phyloP scores from a whole-genome alignment of 805 yeast species.

The Saccharomyces paradoxus region DNA sequence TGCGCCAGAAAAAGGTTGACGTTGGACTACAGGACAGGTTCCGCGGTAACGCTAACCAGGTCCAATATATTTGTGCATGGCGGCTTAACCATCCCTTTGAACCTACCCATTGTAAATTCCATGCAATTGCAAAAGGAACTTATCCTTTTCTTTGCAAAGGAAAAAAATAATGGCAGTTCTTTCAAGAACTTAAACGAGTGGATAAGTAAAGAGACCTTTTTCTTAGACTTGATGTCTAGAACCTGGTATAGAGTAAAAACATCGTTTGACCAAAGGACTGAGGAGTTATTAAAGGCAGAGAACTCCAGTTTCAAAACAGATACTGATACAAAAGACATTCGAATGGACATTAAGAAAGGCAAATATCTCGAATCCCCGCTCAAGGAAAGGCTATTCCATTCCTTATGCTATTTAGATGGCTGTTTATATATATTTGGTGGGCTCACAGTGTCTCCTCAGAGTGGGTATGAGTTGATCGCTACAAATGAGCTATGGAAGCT shows the following conservation, averaged over 20 bases:
- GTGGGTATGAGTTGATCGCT: slow-evolving; percentile 35
- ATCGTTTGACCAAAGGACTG: neutral
- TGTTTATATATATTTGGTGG: slow-evolving; percentile 62
- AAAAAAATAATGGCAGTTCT: slow-evolving; percentile 13
- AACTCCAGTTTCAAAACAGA: slow-evolving; percentile 9
- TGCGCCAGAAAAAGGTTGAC: slow-evolving; percentile 42
- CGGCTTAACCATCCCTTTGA: slow-evolving; percentile 56
- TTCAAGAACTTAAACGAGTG: slow-evolving; percentile 31
- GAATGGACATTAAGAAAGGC: neutral
- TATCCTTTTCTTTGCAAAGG: slow-evolving; percentile 25
- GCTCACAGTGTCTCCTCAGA: slow-evolving; percentile 34
- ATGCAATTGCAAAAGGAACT: slow-evolving; percentile 35
- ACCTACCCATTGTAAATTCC: slow-evolving; percentile 35
- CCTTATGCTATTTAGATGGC: slow-evolving; percentile 43
- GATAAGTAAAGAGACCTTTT: slow-evolving; percentile 58
- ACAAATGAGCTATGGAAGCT: slow-evolving; percentile 65
- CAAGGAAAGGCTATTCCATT: slow-evolving; percentile 46
- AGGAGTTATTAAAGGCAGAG: neutral
- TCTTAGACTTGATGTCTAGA: slow-evolving; percentile 49
- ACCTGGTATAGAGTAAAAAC: slow-evolving; percentile 44
- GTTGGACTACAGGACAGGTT: slow-evolving; percentile 59
- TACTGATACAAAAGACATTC: neutral
- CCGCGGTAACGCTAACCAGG: slow-evolving; percentile 48
- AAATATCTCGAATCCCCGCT: neutral
- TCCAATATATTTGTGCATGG: slow-evolving; percentile 60